phyloP scores from a whole-genome alignment of 148 eudicot species.

The Spergularia marina region DNA sequence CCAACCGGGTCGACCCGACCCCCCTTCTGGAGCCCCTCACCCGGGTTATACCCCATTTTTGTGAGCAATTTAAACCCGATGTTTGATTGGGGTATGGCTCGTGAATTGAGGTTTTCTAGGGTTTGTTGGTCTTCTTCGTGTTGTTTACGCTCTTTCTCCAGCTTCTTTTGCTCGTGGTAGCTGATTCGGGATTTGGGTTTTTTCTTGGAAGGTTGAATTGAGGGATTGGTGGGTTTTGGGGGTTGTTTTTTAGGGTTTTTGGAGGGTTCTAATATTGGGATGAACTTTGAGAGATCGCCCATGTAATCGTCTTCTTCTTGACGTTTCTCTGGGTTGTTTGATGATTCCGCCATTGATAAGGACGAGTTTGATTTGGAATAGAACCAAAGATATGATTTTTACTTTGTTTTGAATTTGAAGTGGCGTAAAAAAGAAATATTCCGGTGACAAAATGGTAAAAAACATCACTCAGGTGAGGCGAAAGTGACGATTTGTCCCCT shows the following conservation, averaged over 20 bases:
- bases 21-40: slow-evolving; percentile 66
- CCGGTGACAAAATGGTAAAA: no score
- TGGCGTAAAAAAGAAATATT: no score
- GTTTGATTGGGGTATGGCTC: slow-evolving; percentile 72
- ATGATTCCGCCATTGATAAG: slow-evolving; percentile 38
- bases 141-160: slow-evolving; percentile 52
- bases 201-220: slow-evolving; percentile 43
- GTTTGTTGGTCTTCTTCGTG: slow-evolving; percentile 69
- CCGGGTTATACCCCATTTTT: slow-evolving; percentile 87
- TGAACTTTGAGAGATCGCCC: slow-evolving; percentile 84
- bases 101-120: slow-evolving; percentile 46
- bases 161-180: slow-evolving; percentile 45
- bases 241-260: slow-evolving; percentile 42
- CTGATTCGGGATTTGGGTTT: slow-evolving; percentile 36
- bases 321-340: background rate
- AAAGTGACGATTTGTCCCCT: no score
- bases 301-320: slow-evolving; percentile 70
- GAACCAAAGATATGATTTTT: no score
- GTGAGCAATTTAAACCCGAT: slow-evolving; percentile 76
- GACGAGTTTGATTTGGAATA: background rate
- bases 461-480: no score
- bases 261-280: slow-evolving; percentile 41
- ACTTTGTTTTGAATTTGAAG: no score
- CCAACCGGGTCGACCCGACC: slow-evolving; percentile 69
- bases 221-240: slow-evolving; percentile 14